phyloP scores from a whole-genome alignment of 352 stramenopile genomes.

The Detonula confervacea region DNA sequence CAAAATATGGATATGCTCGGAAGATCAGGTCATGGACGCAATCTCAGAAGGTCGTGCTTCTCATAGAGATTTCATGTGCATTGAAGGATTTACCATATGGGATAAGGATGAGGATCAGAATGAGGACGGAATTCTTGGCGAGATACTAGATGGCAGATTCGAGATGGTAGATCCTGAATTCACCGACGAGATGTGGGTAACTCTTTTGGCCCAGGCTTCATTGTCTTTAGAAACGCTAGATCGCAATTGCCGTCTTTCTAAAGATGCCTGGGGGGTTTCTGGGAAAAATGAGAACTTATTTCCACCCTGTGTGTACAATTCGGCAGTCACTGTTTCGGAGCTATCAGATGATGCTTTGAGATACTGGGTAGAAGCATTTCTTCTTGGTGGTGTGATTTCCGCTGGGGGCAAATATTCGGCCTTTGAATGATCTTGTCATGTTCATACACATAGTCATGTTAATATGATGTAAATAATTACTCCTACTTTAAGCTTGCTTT shows the following conservation, averaged over 20 bases:
- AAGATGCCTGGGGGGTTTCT: constrained; percentile 8
- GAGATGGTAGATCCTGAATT: constrained; percentile 29
- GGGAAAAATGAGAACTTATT: constrained; percentile 21
- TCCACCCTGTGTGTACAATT: constrained; percentile 20
- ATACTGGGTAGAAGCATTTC: constrained; percentile 55
- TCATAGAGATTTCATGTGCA: constrained; percentile 54
- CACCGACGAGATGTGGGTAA: constrained; percentile 25
- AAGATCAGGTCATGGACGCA: constrained; percentile 31
- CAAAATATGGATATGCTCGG: constrained; percentile 42
- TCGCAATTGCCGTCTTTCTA: constrained; percentile 9
- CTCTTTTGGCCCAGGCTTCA: constrained; percentile 13
- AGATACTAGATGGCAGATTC: constrained; percentile 51
- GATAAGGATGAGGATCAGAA: constrained; percentile 34
- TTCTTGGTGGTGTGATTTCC: constrained; percentile 42
- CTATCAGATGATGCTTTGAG: constrained; percentile 54
- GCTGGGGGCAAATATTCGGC: constrained; percentile 8
- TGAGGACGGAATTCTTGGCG: constrained; percentile 36
- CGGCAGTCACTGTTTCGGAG: constrained; percentile 23
- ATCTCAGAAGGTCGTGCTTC: constrained; percentile 26
- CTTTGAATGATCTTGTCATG: background rate
- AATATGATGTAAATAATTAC: background rate
- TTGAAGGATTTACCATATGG: constrained; percentile 62
- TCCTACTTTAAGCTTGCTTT: too few relatives aligned
- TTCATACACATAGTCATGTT: background rate
- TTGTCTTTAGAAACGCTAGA: constrained; percentile 30